Conservation (phyloP, 2,329 filamentous ascomycete genomes). For the Hymenoscyphus fructigenus region DNA sequence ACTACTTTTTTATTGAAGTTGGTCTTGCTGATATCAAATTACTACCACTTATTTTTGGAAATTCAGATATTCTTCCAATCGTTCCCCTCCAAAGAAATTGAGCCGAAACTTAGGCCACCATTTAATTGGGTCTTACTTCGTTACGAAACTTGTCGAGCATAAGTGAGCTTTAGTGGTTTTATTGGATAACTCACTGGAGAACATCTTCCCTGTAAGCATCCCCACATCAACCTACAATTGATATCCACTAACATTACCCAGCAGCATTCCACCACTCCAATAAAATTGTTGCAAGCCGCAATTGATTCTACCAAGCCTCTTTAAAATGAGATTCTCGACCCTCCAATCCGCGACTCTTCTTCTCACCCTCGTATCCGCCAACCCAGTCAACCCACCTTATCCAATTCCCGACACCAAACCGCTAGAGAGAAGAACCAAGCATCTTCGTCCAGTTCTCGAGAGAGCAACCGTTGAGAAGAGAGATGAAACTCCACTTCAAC, state of each 20-base stretch:
- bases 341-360: not conserved
- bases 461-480: not conserved
- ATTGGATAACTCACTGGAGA: no score
- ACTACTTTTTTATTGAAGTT: not conserved
- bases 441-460: slow-evolving; percentile 8
- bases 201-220: no score
- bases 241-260: no score
- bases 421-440: slow-evolving; percentile 5
- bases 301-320: not conserved
- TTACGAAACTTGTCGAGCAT: no score
- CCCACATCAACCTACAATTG: no score
- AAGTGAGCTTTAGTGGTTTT: no score
- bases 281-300: not conserved
- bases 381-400: not conserved
- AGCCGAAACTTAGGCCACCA: not conserved
- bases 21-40: not conserved
- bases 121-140: no score
- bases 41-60: not conserved
- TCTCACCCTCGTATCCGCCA: not conserved
- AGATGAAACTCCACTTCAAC: not conserved
- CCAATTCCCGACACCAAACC: not conserved
- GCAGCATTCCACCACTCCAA: not conserved
- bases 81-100: not conserved
- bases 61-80: not conserved
- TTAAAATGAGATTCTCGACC: not conserved